phyloP scores from a whole-genome alignment of 1,284 basidiomycete species.

The Leccinum subfulvum region DNA sequence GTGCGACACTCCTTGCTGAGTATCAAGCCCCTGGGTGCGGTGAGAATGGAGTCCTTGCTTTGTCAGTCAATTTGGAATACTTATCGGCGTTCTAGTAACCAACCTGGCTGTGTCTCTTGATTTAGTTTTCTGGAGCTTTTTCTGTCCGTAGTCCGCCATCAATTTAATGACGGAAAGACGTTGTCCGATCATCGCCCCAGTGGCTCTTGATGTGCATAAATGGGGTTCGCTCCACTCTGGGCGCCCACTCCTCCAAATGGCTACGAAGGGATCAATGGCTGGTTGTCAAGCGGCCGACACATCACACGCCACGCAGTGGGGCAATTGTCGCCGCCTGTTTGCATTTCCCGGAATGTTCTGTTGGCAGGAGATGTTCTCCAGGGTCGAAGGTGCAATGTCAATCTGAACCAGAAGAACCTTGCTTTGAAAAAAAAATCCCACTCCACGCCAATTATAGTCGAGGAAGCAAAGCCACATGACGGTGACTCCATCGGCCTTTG shows the following conservation, averaged over 20 bases:
- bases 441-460: not conserved
- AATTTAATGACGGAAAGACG: constrained; percentile 1
- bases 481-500: constrained; percentile 3
- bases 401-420: not conserved
- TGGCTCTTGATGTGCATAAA: constrained; percentile 3
- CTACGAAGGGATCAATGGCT: not conserved
- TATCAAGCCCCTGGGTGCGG: constrained; percentile 1
- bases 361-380: not conserved
- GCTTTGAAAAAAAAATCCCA: not conserved
- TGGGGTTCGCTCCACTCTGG: not conserved
- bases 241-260: not conserved
- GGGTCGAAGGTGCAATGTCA: not conserved
- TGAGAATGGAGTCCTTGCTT: constrained; percentile 6
- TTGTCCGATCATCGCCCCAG: constrained; percentile 7
- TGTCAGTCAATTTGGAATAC: constrained; percentile 13
- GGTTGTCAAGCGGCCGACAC: constrained; percentile 2
- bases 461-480: not conserved
- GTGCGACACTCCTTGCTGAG: not conserved
- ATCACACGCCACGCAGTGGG: not conserved
- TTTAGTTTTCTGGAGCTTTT: not conserved
- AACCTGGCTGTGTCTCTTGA: not conserved
- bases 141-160: not conserved
- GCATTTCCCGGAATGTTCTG: not conserved
- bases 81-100: constrained; percentile 2
- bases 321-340: not conserved